phyloP scores from a whole-genome alignment of 495 filamentous ascomycete genomes.

The Hyaloscypha finlandica region DNA sequence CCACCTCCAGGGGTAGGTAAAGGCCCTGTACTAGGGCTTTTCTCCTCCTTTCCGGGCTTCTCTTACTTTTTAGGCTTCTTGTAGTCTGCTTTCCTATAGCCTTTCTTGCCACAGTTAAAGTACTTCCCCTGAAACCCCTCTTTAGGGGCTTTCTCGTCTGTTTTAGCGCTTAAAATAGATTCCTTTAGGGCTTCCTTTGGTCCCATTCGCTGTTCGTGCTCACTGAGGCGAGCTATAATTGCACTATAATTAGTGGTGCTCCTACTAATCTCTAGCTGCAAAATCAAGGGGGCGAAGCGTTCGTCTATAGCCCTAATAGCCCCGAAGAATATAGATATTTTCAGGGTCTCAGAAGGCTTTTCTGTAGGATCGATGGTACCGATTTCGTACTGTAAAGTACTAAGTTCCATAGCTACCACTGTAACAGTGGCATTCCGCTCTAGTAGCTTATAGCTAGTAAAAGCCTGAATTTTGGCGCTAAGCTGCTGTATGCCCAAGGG shows the following conservation, averaged over 20 bases:
- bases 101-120: not conserved
- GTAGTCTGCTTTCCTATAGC: not conserved
- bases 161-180: not conserved
- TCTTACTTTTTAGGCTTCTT: too few species aligned
- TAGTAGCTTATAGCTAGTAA: not conserved
- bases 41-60: too few species aligned
- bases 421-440: not conserved
- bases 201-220: not conserved
- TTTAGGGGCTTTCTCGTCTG: too few species aligned
- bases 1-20: too few species aligned
- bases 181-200: constrained; percentile 3
- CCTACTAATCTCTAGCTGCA: constrained; percentile 5
- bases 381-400: constrained; percentile 8
- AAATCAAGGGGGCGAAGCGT: not conserved
- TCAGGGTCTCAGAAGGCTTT: not conserved
- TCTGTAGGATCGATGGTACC: constrained; percentile 2
- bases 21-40: too few species aligned
- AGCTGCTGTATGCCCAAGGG: constrained; percentile 8
- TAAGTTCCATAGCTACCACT: not conserved
- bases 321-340: not conserved
- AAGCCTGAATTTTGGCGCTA: constrained; percentile 6
- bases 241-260: not conserved
- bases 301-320: not conserved
- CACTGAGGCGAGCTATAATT: not conserved
- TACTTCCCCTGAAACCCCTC: constrained; percentile 3